A percentile compares a stretch with the other conserved stretches of the same genome.
These are phyloP conservation scores for Agarophyton chilense DNA, from an alignment of 23 red algal species.

Conservation along the genomic window DNA sequence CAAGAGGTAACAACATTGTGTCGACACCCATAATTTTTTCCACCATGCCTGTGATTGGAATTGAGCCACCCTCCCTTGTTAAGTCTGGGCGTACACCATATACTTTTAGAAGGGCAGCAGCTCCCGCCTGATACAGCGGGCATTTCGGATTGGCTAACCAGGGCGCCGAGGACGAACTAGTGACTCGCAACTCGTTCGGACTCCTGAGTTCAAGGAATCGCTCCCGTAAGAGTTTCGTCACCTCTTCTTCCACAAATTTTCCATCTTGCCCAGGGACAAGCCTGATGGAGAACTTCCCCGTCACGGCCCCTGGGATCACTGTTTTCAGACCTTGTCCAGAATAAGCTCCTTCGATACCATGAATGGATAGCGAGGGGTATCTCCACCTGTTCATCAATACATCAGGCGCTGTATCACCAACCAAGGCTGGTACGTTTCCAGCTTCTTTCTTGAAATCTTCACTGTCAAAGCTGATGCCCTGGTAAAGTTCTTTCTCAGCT, in stretches of 20 bases:
- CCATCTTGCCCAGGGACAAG: slow-evolving; percentile 71
- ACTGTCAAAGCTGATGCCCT: slow-evolving; percentile 71
- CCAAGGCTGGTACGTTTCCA: slow-evolving; percentile 30
- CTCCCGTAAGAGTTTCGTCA: slow-evolving; percentile 33
- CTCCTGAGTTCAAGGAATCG: slow-evolving; percentile 37
- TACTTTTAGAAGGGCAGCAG: slow-evolving; percentile 56
- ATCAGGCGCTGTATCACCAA: slow-evolving; percentile 47
- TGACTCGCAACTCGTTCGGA: slow-evolving; percentile 56
- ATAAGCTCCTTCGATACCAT: slow-evolving; percentile 84
- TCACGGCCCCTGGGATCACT: slow-evolving; percentile 70
- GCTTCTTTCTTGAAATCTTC: slow-evolving; percentile 59
- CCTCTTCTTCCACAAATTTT: slow-evolving; percentile 45
- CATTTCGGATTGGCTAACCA: slow-evolving; percentile 53
- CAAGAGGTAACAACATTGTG: slow-evolving; percentile 77
- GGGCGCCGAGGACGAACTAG: slow-evolving; percentile 18
- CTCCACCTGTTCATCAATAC: slow-evolving; percentile 84
- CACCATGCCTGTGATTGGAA: slow-evolving; percentile 73
- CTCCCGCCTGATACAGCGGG: slow-evolving; percentile 48
- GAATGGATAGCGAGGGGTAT: slow-evolving; percentile 79
- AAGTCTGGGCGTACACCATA: slow-evolving; percentile 77
- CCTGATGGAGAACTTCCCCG: slow-evolving; percentile 79
- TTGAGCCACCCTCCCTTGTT: slow-evolving; percentile 82
- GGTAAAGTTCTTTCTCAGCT: slow-evolving; percentile 55
- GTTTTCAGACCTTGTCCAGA: slow-evolving; percentile 74
- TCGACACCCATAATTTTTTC: slow-evolving; percentile 60